Evolutionary conservation across 768 basidiomycete species (phyloP), one percentile per base, ranked within the genome.

Genomic region (Tylopilus subfusipes): DNA sequence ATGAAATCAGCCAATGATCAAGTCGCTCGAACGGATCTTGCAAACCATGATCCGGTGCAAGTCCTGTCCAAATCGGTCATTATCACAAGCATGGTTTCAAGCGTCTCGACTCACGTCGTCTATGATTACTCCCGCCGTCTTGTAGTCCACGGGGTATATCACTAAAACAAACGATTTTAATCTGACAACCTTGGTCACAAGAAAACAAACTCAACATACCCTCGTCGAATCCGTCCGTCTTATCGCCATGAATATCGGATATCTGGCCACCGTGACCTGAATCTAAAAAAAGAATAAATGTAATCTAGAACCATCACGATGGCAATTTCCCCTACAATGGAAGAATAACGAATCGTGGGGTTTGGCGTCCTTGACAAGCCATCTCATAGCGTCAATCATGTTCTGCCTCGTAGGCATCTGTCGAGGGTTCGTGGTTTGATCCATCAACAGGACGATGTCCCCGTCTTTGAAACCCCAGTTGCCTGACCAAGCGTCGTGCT

Each of bases 261-360:
- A 86, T 85, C 65, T 95, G 94, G 11, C 94, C 96, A n/a, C 97
- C 96, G 63, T 98, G 95, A 0, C 95, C 96, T 1, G 94, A 96
- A 71, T 92, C 88, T 90, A 53, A 24, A 51, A 10, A n/a, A 44
- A 40, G 5, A 42, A 36, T 8, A 40, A 31, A 29, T 19, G 8
- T 38, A 31, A 2, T 5, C 18, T 12, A 22, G 21, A 19, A 24
- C 24, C 19, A 29, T 27, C 11, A 39, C 14, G 7, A 13, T 34
- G 21, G 2, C 0, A 7, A 25, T 7, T 19, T 42, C 31, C 42
- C 71, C 53, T 53, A 72, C 84, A 91, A 58, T 91, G 90, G 62
- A 91, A 84, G 67, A 90, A 90, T 3, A 91, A 71, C 2, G 88
- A 84, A 67, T 91, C 89, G 52, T 90, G 80, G 2, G 80, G 75